A percentile compares a stretch with the other conserved stretches of the same genome.
These are phyloP conservation scores for Solanum verrucosum DNA, from an alignment of 257 asterid genomes.

Conservation along the genomic window DNA sequence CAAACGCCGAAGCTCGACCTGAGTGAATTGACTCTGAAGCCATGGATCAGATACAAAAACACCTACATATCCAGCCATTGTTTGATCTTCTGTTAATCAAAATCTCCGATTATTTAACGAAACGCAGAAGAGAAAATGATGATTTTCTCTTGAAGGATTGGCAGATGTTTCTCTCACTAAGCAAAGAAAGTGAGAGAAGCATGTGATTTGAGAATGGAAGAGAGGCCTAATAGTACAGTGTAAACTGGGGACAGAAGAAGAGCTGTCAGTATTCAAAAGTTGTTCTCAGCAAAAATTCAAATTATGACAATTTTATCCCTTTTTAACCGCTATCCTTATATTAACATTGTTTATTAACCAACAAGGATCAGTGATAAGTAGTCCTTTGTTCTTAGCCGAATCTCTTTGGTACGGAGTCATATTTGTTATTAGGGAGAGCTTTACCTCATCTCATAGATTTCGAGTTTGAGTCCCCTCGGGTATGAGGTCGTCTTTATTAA, in stretches of 20 bases:
- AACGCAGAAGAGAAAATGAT: neutral
- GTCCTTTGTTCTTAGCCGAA: too few species aligned
- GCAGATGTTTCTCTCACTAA: neutral
- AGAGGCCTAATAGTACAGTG: constrained; percentile 20
- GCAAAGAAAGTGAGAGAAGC: neutral
- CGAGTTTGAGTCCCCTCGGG: fast-evolving
- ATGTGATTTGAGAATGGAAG: constrained; percentile 11
- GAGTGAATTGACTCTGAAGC: constrained; percentile 95
- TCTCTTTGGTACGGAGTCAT: too few species aligned
- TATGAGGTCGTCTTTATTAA: neutral
- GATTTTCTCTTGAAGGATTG: neutral
- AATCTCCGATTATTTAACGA: neutral
- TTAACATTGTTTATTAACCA: neutral
- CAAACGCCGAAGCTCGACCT: constrained; percentile 84
- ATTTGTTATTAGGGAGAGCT: too few species aligned
- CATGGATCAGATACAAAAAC: constrained; percentile 90
- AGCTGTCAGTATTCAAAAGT: constrained; percentile 51
- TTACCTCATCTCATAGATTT: too few species aligned
- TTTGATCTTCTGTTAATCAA: neutral
- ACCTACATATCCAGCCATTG: constrained; percentile 78
- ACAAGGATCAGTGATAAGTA: neutral
- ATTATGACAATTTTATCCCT: constrained; percentile 31
- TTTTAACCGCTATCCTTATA: constrained; percentile 8
- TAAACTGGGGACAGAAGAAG: constrained; percentile 38
- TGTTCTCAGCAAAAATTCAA: constrained; percentile 22